Evolutionary conservation across 345 rosid species (phyloP).

Genomic region (Sonneratia caseolaris): DNA sequence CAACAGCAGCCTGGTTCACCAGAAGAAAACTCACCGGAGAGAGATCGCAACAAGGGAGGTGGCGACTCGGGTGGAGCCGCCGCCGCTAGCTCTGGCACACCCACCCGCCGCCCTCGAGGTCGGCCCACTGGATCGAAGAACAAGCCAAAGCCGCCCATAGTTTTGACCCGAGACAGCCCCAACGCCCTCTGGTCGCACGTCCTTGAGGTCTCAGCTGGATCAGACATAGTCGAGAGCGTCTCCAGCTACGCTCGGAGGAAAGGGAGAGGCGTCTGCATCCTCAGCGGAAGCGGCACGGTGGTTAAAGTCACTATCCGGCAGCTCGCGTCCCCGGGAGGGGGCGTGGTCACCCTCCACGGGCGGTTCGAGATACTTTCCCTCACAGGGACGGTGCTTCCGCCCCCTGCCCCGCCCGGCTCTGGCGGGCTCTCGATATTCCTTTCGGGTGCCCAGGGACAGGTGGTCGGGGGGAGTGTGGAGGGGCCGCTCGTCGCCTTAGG

Average conservation of each 20-base stretch:
- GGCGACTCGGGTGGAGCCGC: not conserved
- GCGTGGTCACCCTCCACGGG: constrained; percentile 65
- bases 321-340: constrained; percentile 47
- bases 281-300: constrained; percentile 62
- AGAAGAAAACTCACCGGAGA: not conserved
- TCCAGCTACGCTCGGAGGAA: constrained; percentile 45
- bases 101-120: constrained; percentile 61
- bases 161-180: constrained; percentile 64
- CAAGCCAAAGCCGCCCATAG: constrained; percentile 63
- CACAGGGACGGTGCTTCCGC: constrained; percentile 74
- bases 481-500: constrained; percentile 56
- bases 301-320: constrained; percentile 56
- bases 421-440: constrained; percentile 65
- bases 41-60: not conserved
- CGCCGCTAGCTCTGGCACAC: constrained; percentile 9
- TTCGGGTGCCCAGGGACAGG: constrained; percentile 76
- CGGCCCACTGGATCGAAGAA: constrained; percentile 78
- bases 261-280: constrained; percentile 66
- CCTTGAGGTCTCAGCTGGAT: constrained; percentile 53
- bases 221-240: constrained; percentile 57
- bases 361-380: constrained; percentile 74
- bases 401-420: constrained; percentile 77
- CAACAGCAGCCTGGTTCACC: constrained; percentile 5
- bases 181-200: constrained; percentile 71
- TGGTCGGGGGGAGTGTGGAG: constrained; percentile 65